Conservation (phyloP, 1,139 yeast species). For the Zygoascus sp. region DNA sequence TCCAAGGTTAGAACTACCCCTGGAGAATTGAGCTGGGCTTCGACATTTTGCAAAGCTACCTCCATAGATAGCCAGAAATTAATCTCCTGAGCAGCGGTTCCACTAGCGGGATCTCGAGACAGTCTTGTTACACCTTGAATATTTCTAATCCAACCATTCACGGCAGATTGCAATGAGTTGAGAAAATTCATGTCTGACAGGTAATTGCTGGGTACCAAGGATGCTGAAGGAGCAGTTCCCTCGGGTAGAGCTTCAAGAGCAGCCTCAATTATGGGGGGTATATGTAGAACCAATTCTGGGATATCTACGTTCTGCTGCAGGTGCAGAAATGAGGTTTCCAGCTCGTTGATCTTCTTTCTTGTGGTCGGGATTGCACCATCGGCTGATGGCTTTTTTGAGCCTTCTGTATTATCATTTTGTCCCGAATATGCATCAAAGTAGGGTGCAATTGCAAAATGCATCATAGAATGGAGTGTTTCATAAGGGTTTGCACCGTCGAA, state of each 20-base stretch:
- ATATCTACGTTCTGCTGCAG: constrained; percentile 63
- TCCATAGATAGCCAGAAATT: constrained; percentile 79
- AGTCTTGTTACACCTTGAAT: constrained; percentile 56
- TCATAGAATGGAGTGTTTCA: constrained; percentile 55
- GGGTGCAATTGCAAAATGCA: constrained; percentile 52
- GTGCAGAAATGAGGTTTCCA: constrained; percentile 63
- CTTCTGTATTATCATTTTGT: constrained; percentile 12
- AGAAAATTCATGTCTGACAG: constrained; percentile 52
- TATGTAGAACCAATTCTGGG: constrained; percentile 54
- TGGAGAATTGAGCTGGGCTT: constrained; percentile 52
- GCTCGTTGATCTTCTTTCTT: constrained; percentile 59
- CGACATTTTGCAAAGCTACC: constrained; percentile 51
- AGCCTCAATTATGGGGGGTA: constrained; percentile 51
- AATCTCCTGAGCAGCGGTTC: constrained; percentile 64
- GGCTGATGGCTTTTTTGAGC: constrained; percentile 5
- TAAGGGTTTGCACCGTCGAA: constrained; percentile 33
- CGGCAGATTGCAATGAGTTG: constrained; percentile 61
- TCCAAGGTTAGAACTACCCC: constrained; percentile 58
- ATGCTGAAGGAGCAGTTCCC: constrained; percentile 16
- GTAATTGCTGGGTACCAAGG: constrained; percentile 35
- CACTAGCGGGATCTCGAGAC: constrained; percentile 49
- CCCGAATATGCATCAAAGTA: constrained; percentile 43
- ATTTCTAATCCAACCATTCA: constrained; percentile 68
- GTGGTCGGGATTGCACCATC: constrained; percentile 26
- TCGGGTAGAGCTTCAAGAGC: constrained; percentile 35